Evolutionary conservation across 345 rosid species (phyloP).

Genomic region (Hibiscus mutabilis): DNA sequence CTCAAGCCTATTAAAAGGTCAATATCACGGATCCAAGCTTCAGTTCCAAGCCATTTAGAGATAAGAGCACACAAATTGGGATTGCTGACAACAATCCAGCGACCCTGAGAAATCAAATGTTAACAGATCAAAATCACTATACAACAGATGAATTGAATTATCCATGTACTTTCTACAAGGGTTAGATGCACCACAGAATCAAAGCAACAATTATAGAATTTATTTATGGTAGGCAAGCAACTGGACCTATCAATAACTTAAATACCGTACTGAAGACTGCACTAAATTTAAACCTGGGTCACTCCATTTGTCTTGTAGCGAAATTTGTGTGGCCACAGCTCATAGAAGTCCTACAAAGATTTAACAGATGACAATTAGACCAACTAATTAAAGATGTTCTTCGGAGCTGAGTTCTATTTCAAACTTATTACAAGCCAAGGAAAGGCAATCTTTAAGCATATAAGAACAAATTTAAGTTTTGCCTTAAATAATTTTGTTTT

Average conservation of each 20-base stretch:
- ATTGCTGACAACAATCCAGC: constrained; percentile 51
- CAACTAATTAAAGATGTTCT: background rate
- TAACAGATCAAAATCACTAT: constrained; percentile 16
- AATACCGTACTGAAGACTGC: background rate
- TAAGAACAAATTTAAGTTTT: constrained; percentile 2
- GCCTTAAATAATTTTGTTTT: constrained; percentile 41
- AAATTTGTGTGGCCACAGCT: constrained; percentile 45
- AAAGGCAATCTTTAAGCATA: background rate
- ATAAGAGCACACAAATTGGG: constrained; percentile 41
- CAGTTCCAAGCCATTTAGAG: constrained; percentile 49
- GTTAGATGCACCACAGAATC: constrained; percentile 1
- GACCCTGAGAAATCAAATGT: constrained; percentile 31
- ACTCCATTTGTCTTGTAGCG: constrained; percentile 44
- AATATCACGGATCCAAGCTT: constrained; percentile 43
- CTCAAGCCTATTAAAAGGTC: constrained; percentile 38
- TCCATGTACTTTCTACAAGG: background rate
- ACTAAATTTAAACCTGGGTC: constrained; percentile 28
- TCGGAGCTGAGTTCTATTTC: background rate
- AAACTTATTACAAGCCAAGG: background rate
- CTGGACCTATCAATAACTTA: background rate
- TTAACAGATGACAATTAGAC: background rate
- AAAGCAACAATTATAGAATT: background rate
- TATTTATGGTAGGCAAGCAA: background rate
- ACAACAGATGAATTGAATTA: constrained; percentile 6
- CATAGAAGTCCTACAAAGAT: constrained; percentile 40